Evolutionary conservation across 352 stramenopile species (phyloP).

Genomic region (Globisporangium paroecandrum): DNA sequence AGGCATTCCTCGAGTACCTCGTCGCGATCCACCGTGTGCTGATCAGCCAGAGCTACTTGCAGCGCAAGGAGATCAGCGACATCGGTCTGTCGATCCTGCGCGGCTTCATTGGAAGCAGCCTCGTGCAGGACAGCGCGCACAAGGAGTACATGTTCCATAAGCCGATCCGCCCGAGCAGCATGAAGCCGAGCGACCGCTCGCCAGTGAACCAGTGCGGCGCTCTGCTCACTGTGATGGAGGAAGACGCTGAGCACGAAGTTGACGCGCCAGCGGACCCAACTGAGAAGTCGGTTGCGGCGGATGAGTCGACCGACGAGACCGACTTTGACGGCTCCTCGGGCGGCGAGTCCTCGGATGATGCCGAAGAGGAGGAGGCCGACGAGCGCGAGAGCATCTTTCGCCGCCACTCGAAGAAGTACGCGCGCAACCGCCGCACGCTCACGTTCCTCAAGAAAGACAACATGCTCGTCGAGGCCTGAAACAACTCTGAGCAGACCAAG

Average conservation of each 20-base stretch:
- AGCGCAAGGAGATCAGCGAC: conserved; percentile 50
- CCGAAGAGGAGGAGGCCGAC: conserved; percentile 30
- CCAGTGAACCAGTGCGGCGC: conserved; percentile 62
- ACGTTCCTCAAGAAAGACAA: conserved; percentile 52
- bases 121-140: conserved; percentile 54
- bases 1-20: conserved; percentile 66
- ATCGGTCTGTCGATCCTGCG: conserved; percentile 64
- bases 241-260: conserved; percentile 34
- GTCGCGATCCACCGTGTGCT: conserved; percentile 59
- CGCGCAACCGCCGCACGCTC: conserved; percentile 47
- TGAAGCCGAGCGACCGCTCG: conserved; percentile 39
- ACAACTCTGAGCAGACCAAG: background rate
- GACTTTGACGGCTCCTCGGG: conserved; percentile 23
- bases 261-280: conserved; percentile 19
- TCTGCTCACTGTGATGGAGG: conserved; percentile 58
- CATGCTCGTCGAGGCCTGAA: conserved; percentile 5
- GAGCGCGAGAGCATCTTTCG: conserved; percentile 48
- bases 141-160: conserved; percentile 55
- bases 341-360: conserved; percentile 39
- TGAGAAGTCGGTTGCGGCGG: conserved; percentile 16
- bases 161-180: conserved; percentile 42
- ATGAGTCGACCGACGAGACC: conserved; percentile 34
- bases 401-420: conserved; percentile 55
- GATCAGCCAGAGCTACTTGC: conserved; percentile 56
- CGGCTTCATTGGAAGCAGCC: conserved; percentile 58